phyloP scores from a whole-genome alignment of 225 moss, liverwort and hornwort genomes.

The Pleurozium schreberi region DNA sequence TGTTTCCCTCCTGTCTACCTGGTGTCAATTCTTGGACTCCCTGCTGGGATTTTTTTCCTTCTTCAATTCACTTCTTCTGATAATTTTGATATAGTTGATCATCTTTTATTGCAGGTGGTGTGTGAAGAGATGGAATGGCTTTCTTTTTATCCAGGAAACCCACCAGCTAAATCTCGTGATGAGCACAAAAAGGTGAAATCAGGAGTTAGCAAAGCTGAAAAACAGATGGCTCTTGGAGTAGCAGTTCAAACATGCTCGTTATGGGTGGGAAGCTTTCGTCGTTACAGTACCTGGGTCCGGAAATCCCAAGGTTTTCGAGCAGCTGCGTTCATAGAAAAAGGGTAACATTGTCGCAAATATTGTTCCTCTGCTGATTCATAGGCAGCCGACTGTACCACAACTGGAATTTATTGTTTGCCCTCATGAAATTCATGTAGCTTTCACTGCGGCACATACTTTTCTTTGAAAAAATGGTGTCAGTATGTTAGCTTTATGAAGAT shows the following conservation, averaged over 20 bases:
- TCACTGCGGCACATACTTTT: background rate
- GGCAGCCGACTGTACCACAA: background rate
- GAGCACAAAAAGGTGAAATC: slow-evolving; percentile 39
- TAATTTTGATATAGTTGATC: background rate
- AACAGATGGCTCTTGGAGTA: slow-evolving; percentile 25
- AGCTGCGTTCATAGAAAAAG: slow-evolving; percentile 28
- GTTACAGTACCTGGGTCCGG: slow-evolving; percentile 36
- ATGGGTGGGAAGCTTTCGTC: slow-evolving; percentile 43
- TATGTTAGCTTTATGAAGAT: background rate
- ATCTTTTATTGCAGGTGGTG: slow-evolving; percentile 29
- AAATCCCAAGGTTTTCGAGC: slow-evolving; percentile 37
- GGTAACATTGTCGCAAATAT: slow-evolving; percentile 7
- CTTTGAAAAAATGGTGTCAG: background rate
- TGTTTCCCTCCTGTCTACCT: background rate
- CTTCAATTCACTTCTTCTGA: background rate
- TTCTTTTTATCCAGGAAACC: slow-evolving; percentile 42
- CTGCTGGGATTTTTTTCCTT: background rate
- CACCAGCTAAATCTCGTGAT: slow-evolving; percentile 23
- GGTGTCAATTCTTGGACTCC: background rate
- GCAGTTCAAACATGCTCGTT: slow-evolving; percentile 35
- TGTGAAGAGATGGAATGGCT: slow-evolving; percentile 68
- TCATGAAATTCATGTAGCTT: background rate
- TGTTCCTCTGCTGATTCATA: background rate
- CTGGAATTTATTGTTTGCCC: background rate
- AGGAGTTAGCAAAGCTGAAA: slow-evolving; percentile 43